phyloP scores from a whole-genome alignment of 1,284 basidiomycete genomes.

The Coriolopsis trogii region DNA sequence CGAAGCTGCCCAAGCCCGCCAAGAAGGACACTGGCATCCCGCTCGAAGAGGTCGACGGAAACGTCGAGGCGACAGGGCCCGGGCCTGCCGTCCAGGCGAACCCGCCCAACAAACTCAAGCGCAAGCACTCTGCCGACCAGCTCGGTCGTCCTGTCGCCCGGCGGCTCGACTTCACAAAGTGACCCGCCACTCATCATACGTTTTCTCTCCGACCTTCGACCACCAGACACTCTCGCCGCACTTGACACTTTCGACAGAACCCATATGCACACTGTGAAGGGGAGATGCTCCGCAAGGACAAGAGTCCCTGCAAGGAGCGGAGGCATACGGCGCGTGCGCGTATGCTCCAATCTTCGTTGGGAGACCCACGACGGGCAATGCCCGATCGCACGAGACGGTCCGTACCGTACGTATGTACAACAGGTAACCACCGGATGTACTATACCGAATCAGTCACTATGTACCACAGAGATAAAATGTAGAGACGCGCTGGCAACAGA shows the following conservation, averaged over 20 bases:
- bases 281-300: not conserved
- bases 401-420: conserved; percentile 25
- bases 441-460: too few relatives aligned
- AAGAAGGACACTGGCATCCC: conserved; percentile 52
- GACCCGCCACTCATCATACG: not conserved
- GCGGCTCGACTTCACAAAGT: conserved; percentile 46
- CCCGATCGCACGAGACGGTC: conserved; percentile 14
- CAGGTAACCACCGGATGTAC: conserved; percentile 18
- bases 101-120: conserved; percentile 49
- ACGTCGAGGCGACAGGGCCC: conserved; percentile 48
- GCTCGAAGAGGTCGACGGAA: conserved; percentile 76
- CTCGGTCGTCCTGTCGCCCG: conserved; percentile 47
- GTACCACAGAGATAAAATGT: too few relatives aligned
- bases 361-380: conserved; percentile 3
- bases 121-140: conserved; percentile 47
- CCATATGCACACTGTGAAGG: not conserved
- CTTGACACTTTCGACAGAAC: too few relatives aligned
- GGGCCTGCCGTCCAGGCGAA: conserved; percentile 42
- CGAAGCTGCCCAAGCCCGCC: conserved; percentile 80
- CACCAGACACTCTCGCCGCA: not conserved
- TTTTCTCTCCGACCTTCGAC: not conserved
- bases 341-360: conserved; percentile 9
- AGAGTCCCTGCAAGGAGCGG: not conserved
- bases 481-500: not conserved
- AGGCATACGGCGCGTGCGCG: not conserved